Base-by-base conservation (phyloP, 2,329 filamentous ascomycete species). In the Apiospora sp. region DNA sequence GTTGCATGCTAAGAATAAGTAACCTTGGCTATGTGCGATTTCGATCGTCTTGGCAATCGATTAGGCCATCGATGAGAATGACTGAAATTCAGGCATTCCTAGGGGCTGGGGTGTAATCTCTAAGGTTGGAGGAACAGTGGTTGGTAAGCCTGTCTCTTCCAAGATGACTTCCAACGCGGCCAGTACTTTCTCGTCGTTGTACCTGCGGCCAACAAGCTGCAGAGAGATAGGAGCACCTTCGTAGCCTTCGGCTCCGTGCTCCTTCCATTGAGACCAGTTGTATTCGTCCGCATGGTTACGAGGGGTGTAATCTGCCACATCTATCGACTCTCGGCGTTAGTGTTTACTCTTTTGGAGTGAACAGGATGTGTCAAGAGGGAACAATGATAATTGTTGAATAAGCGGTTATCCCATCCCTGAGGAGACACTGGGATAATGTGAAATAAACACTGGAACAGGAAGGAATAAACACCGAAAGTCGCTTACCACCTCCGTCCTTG, bases 151-250 rank as follows among this genome's bases (percentile, higher is more conserved):
- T 22, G 79, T 77, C 41, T 81, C 78, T 49, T 79, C 74, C 71
- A 81, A 76, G 22, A 83, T 68, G 46, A 80, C 79, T 71, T 81
- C 78, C 24, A 82, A 72, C 5, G 80, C 80, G 37, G 77, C 77
- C 7, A 84, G 76, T 14, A 83, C 72, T 72, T 83, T 83, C 75
- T 83, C 82, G 67, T 83, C 82, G 43, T 83, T 80, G 70, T 78
- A 76, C 73, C 75, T 64, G 77, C 72, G 71, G 14, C 78, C 82
- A 37, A 85, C 81, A 34, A 84, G 72, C 74, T 84, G 84, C 73
- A 86, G 77, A 67, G 81, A 81, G 24, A 86, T 79, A 4, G 84
- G 84, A 41, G 83, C 81, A 70, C 81, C 82, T 46, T 75, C 77
- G 70, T 83, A 85, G 10, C 80, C 82, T 67, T 82, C 79, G 1